Evolutionary conservation across 2,329 filamentous ascomycete species (phyloP).

Genomic region (Trichoderma sp.): DNA sequence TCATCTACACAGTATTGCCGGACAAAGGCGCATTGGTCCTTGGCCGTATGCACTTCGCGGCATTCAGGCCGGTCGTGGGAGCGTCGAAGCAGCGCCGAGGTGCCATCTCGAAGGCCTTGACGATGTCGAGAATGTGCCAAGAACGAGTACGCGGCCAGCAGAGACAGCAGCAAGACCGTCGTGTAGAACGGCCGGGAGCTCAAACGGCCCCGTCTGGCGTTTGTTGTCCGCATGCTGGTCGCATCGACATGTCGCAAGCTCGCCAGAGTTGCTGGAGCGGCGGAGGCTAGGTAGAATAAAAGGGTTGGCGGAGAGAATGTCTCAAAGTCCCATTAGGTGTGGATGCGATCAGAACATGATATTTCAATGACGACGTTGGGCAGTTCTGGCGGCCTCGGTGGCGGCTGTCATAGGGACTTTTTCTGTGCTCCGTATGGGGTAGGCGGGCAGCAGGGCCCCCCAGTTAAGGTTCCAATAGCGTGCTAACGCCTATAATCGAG

Average conservation of each 20-base stretch:
- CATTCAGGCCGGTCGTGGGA: slow-evolving; percentile 59
- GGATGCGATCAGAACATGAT: slow-evolving; percentile 5
- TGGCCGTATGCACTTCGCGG: slow-evolving; percentile 73
- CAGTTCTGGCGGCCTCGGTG: background rate
- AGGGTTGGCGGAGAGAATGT: background rate
- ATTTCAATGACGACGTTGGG: slow-evolving; percentile 17
- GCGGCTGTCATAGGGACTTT: slow-evolving; percentile 11
- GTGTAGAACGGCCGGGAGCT: slow-evolving; percentile 55
- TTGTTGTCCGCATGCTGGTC: slow-evolving; percentile 26
- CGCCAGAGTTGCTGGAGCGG: slow-evolving; percentile 2
- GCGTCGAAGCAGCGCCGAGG: slow-evolving; percentile 34
- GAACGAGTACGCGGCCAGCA: slow-evolving; percentile 52
- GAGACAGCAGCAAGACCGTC: slow-evolving; percentile 51
- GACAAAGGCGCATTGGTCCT: slow-evolving; percentile 87
- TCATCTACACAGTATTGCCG: slow-evolving; percentile 81
- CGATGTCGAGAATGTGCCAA: slow-evolving; percentile 33
- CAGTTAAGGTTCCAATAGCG: slow-evolving; percentile 5
- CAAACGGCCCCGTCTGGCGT: slow-evolving; percentile 40
- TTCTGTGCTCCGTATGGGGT: slow-evolving; percentile 1
- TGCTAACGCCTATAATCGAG: background rate
- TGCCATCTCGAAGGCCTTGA: slow-evolving; percentile 22
- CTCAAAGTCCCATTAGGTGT: slow-evolving; percentile 1
- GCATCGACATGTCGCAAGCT: slow-evolving; percentile 21
- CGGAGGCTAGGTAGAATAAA: background rate
- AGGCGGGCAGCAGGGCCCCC: background rate